phyloP scores from a whole-genome alignment of 2,329 filamentous ascomycete species.

The Aspergillus texensis region DNA sequence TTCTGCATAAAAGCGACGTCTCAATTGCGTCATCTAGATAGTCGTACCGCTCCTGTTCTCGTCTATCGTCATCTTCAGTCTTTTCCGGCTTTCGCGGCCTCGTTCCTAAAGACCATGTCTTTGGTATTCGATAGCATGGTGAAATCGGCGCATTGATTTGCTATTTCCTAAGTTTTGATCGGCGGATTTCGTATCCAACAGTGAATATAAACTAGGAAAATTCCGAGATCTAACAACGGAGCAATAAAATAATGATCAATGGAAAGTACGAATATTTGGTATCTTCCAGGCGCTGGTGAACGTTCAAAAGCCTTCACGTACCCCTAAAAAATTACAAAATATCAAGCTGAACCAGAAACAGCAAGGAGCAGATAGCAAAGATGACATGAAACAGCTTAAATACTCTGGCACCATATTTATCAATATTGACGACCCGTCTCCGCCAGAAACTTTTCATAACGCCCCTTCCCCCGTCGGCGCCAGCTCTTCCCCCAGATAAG shows the following conservation, averaged over 20 bases:
- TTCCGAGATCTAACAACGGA: background rate
- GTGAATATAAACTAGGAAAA: background rate
- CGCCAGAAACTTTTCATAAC: conserved; percentile 30
- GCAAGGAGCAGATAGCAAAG: too few relatives aligned
- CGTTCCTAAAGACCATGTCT: conserved; percentile 9
- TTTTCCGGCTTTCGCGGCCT: background rate
- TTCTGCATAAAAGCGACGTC: conserved; percentile 18
- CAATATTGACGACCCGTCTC: conserved; percentile 18
- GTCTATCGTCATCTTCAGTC: background rate
- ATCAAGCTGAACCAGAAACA: background rate
- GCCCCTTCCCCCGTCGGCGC: conserved; percentile 29
- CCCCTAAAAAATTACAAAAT: background rate
- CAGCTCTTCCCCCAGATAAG: conserved; percentile 38
- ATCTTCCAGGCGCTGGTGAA: background rate
- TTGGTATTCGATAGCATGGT: conserved; percentile 16
- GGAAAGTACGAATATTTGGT: background rate
- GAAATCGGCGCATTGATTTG: conserved; percentile 12
- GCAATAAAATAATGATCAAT: background rate
- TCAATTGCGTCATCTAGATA: background rate
- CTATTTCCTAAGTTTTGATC: background rate
- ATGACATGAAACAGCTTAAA: background rate
- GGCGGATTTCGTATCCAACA: background rate
- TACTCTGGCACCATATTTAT: background rate
- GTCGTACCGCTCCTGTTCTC: background rate
- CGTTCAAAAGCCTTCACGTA: background rate